Percentiles rank a stretch among this genome's conserved stretches.
These are phyloP conservation scores for Theileria orientalis DNA, from an alignment of 169 alveolate species.

Conservation along the genomic window DNA sequence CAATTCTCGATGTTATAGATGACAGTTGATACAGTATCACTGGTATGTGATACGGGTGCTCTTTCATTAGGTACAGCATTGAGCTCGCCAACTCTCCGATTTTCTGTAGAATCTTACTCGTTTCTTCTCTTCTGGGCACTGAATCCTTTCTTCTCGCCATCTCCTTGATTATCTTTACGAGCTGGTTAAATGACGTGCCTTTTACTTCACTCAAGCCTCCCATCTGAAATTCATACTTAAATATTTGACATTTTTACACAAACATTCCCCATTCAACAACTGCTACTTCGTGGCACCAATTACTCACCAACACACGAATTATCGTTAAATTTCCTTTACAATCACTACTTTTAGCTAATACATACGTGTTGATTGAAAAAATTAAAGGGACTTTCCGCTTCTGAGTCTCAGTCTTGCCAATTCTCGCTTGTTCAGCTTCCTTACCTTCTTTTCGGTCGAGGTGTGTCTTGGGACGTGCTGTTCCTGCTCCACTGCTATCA, in stretches of 20 bases:
- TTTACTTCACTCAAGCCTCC: not conserved
- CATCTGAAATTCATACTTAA: not conserved
- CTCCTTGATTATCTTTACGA: constrained; percentile 8
- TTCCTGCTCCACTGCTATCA: constrained; percentile 82
- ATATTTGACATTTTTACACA: not conserved
- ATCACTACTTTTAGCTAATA: too few relatives aligned
- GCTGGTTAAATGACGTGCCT: not conserved
- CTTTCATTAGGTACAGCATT: not conserved
- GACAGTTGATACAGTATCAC: constrained; percentile 40
- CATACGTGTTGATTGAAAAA: too few relatives aligned
- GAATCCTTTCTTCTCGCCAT: constrained; percentile 5
- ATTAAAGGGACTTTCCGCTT: constrained; percentile 39
- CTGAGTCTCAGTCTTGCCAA: constrained; percentile 77
- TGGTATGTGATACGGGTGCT: constrained; percentile 45
- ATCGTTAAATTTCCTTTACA: too few relatives aligned
- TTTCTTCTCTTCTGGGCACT: not conserved
- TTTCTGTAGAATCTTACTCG: not conserved
- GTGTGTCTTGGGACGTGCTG: constrained; percentile 79
- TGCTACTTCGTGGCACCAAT: too few relatives aligned
- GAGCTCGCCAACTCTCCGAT: not conserved
- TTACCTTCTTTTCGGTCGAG: constrained; percentile 59
- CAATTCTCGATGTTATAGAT: constrained; percentile 7
- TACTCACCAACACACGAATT: too few relatives aligned
- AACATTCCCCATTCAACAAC: too few relatives aligned
- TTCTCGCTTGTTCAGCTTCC: constrained; percentile 79